Percentiles rank a stretch among this genome's conserved stretches.
Evolutionary conservation across 805 yeast genomes (phyloP).

Genomic region (Candida insectorum): DNA sequence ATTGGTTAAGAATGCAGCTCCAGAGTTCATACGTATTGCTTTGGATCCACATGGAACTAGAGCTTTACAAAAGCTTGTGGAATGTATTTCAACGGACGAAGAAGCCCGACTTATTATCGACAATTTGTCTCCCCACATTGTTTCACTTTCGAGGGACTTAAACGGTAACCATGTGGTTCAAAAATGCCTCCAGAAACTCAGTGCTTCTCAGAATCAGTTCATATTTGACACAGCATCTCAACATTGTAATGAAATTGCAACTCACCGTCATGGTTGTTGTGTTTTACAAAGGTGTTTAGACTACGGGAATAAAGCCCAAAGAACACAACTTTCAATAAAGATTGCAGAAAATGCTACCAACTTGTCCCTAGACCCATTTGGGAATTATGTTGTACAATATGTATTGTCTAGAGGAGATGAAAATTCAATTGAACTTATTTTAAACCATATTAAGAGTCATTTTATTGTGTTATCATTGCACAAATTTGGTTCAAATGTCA

Average conservation of each 20-base stretch:
- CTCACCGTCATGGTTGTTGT: constrained; percentile 97
- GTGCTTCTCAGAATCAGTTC: constrained; percentile 71
- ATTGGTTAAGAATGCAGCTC: constrained; percentile 68
- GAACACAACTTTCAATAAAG: constrained; percentile 59
- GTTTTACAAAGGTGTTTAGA: constrained; percentile 94
- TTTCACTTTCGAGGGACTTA: constrained; percentile 76
- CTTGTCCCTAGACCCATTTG: constrained; percentile 88
- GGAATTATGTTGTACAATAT: constrained; percentile 95
- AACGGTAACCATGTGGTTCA: constrained; percentile 98
- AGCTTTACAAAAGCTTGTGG: constrained; percentile 89
- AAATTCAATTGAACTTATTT: constrained; percentile 26
- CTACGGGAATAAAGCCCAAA: constrained; percentile 72
- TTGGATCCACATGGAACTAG: constrained; percentile 95
- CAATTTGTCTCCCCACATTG: constrained; percentile 67
- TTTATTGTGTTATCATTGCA: constrained; percentile 50
- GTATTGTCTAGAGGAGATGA: constrained; percentile 57
- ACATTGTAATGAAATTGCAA: constrained; percentile 77
- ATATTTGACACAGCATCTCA: constrained; percentile 81
- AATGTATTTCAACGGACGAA: constrained; percentile 66
- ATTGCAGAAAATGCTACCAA: constrained; percentile 67
- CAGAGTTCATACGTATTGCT: constrained; percentile 75
- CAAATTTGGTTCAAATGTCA: constrained; percentile 59
- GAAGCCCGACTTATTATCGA: constrained; percentile 65
- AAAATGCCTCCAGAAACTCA: constrained; percentile 76
- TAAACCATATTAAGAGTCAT: constrained; percentile 33